Base-by-base conservation (phyloP, 1,284 basidiomycete genomes). In the Microbotryum silenes-acaulis region DNA sequence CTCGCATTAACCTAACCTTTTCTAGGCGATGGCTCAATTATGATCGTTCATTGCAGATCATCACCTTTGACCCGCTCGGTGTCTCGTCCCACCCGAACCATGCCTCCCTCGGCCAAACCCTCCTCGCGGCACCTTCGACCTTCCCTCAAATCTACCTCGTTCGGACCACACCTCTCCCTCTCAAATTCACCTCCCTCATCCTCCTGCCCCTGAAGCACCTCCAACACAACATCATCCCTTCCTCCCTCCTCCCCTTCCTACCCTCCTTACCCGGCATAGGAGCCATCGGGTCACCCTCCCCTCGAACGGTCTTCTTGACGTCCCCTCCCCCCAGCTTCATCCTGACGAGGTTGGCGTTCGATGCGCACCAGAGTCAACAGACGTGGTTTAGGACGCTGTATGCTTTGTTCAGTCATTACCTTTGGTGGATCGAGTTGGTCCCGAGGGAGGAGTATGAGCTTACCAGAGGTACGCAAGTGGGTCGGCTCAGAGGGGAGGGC, bases 51-150 rank as follows among this genome's bases (percentile, higher is more conserved):
- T 27, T 27, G 27, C 27, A 94, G 88, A 84, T 98, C 59, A 78
- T 99, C 60, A 97, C 94, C 0, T 98, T 98, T 71, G 94, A 99
- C 76, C 66, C 75, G 0, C 68, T 74, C 4, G 94, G 96, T 1
- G 79, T 98, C 6, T 92, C 91, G 9, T 80, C 79, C 0, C 94
- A 98, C 73, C 86, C 89, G 1, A 99, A 98, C 75, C 94, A 99
- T 75, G 84, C 42, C 52, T 78, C 25, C 70, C 77, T 21, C 91
- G 91, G 76, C 89, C 86, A 72, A 77, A 78, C 18, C 80, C 84
- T 31, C 72, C 80, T 18, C 42, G 60, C 33, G 54, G 81, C 49
- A 78, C 82, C 0, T 56, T 81, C 44, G 67, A 80, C 16, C 76
- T 79, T 10, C n/a, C 31, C 55, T 1, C 65, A 59, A 21, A 25